A percentile compares a stretch with the other conserved stretches of the same genome.
phyloP scores from a whole-genome alignment of 1,139 yeast species.

The Zhuliangozyma parablackwelliae region DNA sequence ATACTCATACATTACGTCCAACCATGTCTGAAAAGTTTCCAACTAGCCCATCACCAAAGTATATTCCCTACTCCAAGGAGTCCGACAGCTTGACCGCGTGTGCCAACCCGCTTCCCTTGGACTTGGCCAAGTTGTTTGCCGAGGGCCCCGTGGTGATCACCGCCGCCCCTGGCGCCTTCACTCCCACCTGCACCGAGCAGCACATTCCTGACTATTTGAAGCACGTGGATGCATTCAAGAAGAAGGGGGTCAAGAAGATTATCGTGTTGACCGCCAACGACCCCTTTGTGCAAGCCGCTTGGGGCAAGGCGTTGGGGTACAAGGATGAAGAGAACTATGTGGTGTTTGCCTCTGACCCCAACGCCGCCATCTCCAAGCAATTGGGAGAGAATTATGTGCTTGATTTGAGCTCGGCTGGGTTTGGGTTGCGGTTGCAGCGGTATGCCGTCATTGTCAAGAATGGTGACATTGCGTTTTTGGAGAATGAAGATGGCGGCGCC shows the following conservation, averaged over 20 bases:
- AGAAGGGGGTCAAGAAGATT: constrained; percentile 68
- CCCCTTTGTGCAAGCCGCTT: constrained; percentile 75
- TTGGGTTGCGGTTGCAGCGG: constrained; percentile 66
- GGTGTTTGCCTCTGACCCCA: constrained; percentile 73
- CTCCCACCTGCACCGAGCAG: constrained; percentile 79
- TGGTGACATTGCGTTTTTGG: constrained; percentile 62
- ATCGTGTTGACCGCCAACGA: constrained; percentile 76
- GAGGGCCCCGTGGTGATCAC: constrained; percentile 64
- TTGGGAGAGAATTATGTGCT: constrained; percentile 52
- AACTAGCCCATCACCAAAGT: constrained; percentile 47
- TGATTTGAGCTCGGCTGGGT: constrained; percentile 52
- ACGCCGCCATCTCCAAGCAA: constrained; percentile 42
- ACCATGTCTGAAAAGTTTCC: constrained; percentile 31
- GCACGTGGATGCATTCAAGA: constrained; percentile 47
- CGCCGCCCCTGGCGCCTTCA: constrained; percentile 88
- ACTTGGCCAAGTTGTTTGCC: constrained; percentile 45
- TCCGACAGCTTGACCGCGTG: constrained; percentile 44
- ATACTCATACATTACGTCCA: too few species aligned
- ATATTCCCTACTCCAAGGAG: constrained; percentile 52
- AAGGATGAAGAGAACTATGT: constrained; percentile 44
- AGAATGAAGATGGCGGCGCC: constrained; percentile 55
- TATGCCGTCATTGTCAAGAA: constrained; percentile 63
- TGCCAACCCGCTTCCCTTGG: constrained; percentile 48
- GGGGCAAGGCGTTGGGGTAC: constrained; percentile 70
- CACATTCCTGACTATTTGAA: constrained; percentile 76